Percentiles rank a stretch among this genome's conserved stretches.
Evolutionary conservation across 2,329 filamentous ascomycete genomes (phyloP).

Genomic region (Parafenestella ontariensis): DNA sequence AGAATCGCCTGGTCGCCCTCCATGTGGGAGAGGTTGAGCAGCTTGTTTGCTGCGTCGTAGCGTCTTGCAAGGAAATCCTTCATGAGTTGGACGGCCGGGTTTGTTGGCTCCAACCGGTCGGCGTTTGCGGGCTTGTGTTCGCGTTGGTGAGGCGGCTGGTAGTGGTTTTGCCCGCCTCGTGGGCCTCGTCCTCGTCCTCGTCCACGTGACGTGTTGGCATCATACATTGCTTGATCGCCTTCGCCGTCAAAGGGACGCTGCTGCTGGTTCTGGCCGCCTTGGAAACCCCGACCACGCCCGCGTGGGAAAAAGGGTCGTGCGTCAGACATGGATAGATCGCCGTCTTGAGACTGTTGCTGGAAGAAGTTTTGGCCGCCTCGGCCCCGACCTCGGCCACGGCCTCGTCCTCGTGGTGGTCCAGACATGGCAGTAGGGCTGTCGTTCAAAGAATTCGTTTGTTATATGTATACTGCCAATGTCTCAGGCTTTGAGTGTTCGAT

Average conservation of each 20-base stretch:
- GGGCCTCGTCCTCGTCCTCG: constrained; percentile 26
- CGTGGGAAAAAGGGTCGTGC: constrained; percentile 8
- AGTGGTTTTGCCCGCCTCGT: constrained; percentile 20
- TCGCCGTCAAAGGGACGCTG: constrained; percentile 10
- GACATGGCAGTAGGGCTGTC: background rate
- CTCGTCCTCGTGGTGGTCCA: constrained; percentile 20
- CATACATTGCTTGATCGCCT: constrained; percentile 20
- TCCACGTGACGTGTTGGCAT: constrained; percentile 20
- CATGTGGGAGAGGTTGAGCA: constrained; percentile 83
- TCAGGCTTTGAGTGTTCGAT: background rate
- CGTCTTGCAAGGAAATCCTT: constrained; percentile 74
- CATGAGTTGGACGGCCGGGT: constrained; percentile 66
- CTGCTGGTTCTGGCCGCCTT: constrained; percentile 4
- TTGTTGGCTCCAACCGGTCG: constrained; percentile 17
- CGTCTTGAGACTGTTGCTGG: constrained; percentile 10
- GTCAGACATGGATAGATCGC: constrained; percentile 15
- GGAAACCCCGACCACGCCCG: constrained; percentile 15
- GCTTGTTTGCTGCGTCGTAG: constrained; percentile 74
- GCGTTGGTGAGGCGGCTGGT: constrained; percentile 63
- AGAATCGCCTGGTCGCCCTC: constrained; percentile 74
- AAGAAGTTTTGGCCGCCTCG: constrained; percentile 8
- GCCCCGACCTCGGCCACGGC: constrained; percentile 27
- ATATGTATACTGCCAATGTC: background rate
- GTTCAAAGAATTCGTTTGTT: background rate
- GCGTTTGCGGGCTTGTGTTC: constrained; percentile 74